Evolutionary conservation across 345 rosid species (phyloP), one percentile per base, ranked within the genome.

Genomic region (Chamaenerion angustifolium): DNA sequence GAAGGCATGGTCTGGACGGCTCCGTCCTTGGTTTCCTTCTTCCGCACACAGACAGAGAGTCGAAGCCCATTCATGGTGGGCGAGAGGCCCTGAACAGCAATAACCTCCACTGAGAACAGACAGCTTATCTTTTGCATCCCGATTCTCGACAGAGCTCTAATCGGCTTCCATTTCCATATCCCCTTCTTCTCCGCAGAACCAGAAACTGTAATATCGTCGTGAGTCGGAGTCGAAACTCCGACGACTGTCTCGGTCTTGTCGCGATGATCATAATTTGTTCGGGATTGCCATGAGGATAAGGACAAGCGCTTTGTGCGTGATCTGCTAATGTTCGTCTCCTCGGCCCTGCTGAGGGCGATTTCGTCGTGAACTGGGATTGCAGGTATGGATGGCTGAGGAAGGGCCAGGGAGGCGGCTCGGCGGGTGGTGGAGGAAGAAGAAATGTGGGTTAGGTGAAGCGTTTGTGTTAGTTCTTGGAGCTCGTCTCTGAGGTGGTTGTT

Each of bases 1-100:
- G 94, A 80, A 0, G 98, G 98, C 96, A 90, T 86, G 1, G 98
- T 86, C 51, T 80, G 81, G 12, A 90, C 96, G 0, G 89, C 89
- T 0, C 96, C 83, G 1, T 86, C 93, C 57, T 77, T 86, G 0
- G 81, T 72, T 51, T 90, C 96, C 53, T 86, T 83, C 81, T 83
- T 90, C 55, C 93, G 61, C 7, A 86, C 85, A 43, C 85, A 82
- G 50, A 86, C 93, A 0, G 89, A 89, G 21, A 90, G 92, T 4
- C 98, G 79, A 31, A 90, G 76, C 1, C 98, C 98, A 41, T 86
- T 90, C 96, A 90, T 90, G 4, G 98, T 79, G 17, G 87, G 72
- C 0, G 96, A 87, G 25, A 90, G 79, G 52, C 89, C 89, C 54
- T 83, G 98, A 1, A 76, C 83, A n/a, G 87, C 67, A 9, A 81